phyloP scores from a whole-genome alignment of 129 eudicot genomes.

The Artemisia annua region DNA sequence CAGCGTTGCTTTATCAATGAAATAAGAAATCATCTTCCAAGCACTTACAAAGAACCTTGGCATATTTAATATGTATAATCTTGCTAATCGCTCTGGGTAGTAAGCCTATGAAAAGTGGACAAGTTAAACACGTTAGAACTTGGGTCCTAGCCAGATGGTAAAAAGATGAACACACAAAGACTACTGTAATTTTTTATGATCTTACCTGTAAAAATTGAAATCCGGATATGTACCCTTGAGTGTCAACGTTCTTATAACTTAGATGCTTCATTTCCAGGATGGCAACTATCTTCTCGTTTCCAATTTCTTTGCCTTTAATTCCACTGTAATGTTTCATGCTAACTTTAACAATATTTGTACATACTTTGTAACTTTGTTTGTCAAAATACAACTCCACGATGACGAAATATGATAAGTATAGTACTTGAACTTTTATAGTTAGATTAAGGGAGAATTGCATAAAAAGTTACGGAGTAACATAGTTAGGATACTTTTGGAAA shows the following conservation, averaged over 20 bases:
- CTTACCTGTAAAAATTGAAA: constrained; percentile 60
- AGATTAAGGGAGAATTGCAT: too few species aligned
- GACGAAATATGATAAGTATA: too few species aligned
- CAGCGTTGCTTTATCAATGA: constrained; percentile 47
- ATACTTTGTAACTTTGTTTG: not conserved
- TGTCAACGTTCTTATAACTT: constrained; percentile 41
- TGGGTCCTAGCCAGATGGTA: too few species aligned
- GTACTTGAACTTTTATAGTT: too few species aligned
- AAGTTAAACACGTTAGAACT: too few species aligned
- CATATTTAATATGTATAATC: constrained; percentile 44
- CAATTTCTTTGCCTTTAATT: constrained; percentile 40
- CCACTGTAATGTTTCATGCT: constrained; percentile 32
- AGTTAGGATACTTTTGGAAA: too few species aligned
- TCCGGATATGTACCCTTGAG: constrained; percentile 42
- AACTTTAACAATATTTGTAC: not conserved
- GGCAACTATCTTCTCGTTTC: constrained; percentile 47
- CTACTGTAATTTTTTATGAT: too few species aligned
- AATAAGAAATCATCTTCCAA: constrained; percentile 48
- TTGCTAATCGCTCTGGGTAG: constrained; percentile 55
- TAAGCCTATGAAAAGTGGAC: constrained; percentile 31
- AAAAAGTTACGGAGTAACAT: too few species aligned
- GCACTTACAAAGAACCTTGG: constrained; percentile 48
- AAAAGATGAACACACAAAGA: too few species aligned
- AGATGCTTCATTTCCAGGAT: constrained; percentile 40
- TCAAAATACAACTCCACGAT: too few species aligned